Percentiles rank a stretch among this genome's conserved stretches.
phyloP scores from a whole-genome alignment of 1,284 basidiomycete species.

The Pholiota adiposa region DNA sequence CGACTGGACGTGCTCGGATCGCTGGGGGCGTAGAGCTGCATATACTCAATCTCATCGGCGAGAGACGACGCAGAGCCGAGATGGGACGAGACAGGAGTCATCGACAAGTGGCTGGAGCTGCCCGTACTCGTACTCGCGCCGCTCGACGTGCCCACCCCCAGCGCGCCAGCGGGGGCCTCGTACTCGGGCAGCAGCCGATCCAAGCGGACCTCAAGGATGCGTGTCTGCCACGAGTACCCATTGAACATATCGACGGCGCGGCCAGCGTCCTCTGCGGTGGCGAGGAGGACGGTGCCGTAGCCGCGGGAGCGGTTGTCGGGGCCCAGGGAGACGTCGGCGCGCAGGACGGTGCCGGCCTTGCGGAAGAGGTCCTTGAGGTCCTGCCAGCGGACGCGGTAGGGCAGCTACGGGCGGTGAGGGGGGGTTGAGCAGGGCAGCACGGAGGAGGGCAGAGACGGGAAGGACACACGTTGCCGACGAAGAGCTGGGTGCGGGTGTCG shows the following conservation, averaged over 20 bases:
- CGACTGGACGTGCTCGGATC: slow-evolving; percentile 33
- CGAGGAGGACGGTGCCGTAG: slow-evolving; percentile 92
- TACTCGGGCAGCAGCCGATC: slow-evolving; percentile 61
- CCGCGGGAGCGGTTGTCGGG: slow-evolving; percentile 92
- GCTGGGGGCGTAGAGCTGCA: slow-evolving; percentile 13
- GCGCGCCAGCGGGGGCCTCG: slow-evolving; percentile 13
- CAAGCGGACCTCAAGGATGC: slow-evolving; percentile 87
- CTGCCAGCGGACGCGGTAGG: slow-evolving; percentile 94
- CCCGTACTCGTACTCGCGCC: slow-evolving; percentile 12
- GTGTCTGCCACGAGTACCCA: slow-evolving; percentile 90
- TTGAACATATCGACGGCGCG: slow-evolving; percentile 91
- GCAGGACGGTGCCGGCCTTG: slow-evolving; percentile 91
- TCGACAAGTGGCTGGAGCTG: slow-evolving; percentile 7
- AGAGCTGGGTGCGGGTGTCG: slow-evolving; percentile 90
- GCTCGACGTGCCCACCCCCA: slow-evolving; percentile 5
- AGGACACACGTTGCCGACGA: slow-evolving; percentile 82
- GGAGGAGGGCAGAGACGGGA: not conserved
- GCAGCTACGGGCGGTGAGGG: slow-evolving; percentile 62
- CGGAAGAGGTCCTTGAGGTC: slow-evolving; percentile 98
- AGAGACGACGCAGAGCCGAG: slow-evolving; percentile 11
- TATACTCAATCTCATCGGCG: slow-evolving; percentile 14
- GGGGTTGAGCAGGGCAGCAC: slow-evolving; percentile 12
- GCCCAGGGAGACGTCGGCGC: slow-evolving; percentile 92
- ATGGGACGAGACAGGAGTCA: slow-evolving; percentile 7
- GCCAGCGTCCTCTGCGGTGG: slow-evolving; percentile 90